Conservation (phyloP, 2,329 filamentous ascomycete genomes). For the Alternaria gansuensis region DNA sequence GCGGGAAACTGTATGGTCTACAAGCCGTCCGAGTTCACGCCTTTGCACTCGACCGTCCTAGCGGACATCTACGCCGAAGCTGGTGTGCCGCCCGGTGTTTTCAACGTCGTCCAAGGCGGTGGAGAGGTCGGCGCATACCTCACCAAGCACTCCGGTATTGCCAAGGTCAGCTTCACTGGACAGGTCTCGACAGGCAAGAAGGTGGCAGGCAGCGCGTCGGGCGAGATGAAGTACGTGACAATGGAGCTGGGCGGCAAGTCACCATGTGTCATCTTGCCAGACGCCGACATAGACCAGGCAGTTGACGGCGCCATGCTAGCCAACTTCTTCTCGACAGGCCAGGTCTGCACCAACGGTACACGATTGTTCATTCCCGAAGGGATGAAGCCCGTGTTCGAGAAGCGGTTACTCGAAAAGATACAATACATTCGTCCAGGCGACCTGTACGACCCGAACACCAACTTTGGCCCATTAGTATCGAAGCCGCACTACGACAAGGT, state of each 20-base stretch:
- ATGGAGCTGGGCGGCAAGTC: slow-evolving; percentile 93
- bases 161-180: slow-evolving; percentile 90
- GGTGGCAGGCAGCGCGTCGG: slow-evolving; percentile 78
- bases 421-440: slow-evolving; percentile 74
- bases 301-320: slow-evolving; percentile 92
- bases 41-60: slow-evolving; percentile 79
- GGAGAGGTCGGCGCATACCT: slow-evolving; percentile 80
- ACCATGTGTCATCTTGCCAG: slow-evolving; percentile 79
- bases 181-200: slow-evolving; percentile 85
- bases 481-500: slow-evolving; percentile 80
- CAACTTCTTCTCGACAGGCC: slow-evolving; percentile 90
- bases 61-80: slow-evolving; percentile 81
- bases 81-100: slow-evolving; percentile 81
- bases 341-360: slow-evolving; percentile 93
- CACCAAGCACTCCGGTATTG: slow-evolving; percentile 74
- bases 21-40: slow-evolving; percentile 88
- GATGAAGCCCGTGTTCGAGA: slow-evolving; percentile 74
- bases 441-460: slow-evolving; percentile 75
- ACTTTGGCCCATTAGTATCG: slow-evolving; percentile 85
- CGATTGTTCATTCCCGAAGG: slow-evolving; percentile 79
- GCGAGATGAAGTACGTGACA: slow-evolving; percentile 87
- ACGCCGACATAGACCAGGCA: slow-evolving; percentile 80
- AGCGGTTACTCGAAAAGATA: slow-evolving; percentile 74
- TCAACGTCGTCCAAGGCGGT: slow-evolving; percentile 85
- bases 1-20: slow-evolving; percentile 92